phyloP scores from a whole-genome alignment of 163 green algal genomes.

The Trebouxiophyceae sp. region DNA sequence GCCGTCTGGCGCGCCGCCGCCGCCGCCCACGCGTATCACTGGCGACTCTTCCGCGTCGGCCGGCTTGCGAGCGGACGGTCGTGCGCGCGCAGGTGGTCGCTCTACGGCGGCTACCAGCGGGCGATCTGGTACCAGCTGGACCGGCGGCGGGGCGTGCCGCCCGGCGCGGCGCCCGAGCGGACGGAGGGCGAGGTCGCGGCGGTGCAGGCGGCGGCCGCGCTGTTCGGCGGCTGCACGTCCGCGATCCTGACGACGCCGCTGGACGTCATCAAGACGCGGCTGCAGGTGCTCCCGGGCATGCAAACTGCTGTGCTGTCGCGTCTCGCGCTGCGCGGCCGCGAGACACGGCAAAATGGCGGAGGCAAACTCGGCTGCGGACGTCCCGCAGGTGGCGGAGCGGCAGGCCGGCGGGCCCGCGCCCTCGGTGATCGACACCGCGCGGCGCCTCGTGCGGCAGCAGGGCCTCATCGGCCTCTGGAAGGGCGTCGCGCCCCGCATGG shows the following conservation, averaged over 20 bases:
- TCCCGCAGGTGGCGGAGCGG: conserved; percentile 4
- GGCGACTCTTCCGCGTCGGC: conserved; percentile 61
- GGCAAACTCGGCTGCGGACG: no score
- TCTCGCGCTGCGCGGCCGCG: no score
- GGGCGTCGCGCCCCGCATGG: conserved; percentile 72
- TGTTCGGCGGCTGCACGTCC: conserved; percentile 69
- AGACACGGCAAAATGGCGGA: no score
- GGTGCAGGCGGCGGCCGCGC: conserved; percentile 64
- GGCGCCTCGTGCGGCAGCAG: conserved; percentile 53
- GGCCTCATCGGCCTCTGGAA: conserved; percentile 56
- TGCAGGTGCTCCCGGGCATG: conserved; percentile 55
- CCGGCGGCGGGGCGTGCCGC: background rate
- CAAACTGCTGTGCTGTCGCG: conserved; percentile 1
- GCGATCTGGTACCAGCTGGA: conserved; percentile 57
- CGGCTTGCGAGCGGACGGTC: conserved; percentile 62
- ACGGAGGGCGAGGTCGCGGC: conserved; percentile 34
- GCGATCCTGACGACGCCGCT: conserved; percentile 82
- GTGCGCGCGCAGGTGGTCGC: conserved; percentile 22
- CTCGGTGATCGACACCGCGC: conserved; percentile 22
- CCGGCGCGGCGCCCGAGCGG: conserved; percentile 1
- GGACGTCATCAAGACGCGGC: conserved; percentile 87
- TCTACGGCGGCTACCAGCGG: conserved; percentile 58
- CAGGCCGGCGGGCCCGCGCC: conserved; percentile 13
- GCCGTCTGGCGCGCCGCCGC: conserved; percentile 68
- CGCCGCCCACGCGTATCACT: background rate